Evolutionary conservation across 495 filamentous ascomycete species (phyloP), one percentile per base, ranked within the genome.

Genomic region (Daldinia loculata): DNA sequence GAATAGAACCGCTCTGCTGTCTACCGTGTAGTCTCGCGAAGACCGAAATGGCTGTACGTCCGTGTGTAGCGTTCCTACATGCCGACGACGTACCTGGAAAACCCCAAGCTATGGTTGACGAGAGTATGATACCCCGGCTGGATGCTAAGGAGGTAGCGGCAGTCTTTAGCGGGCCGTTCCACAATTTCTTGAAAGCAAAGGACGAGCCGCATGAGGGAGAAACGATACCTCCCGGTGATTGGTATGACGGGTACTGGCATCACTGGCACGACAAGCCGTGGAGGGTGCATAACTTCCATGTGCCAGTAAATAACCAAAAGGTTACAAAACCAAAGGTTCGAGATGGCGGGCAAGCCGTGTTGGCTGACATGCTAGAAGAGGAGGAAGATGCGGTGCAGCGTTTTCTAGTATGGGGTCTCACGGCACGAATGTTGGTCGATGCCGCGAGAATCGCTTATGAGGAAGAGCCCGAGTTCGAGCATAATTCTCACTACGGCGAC

Each of bases 351-450:
- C 72, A 77, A 45, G 77, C 71, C 0, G 74, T 76, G 14, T 64
- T 78, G 11, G 74, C 72, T 2, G 78, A 78, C 19, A 58, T 79
- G 17, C 61, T 56, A 1, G 74, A 58, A 1, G 75, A 70, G 0
- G 72, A 73, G n/a, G 79, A 79, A 74, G 79, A 83, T 22, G 76
- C 81, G 17, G 66, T 86, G 8, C 82, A 82, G 52, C 83, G 89
- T 17, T 94, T 93, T 76, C 87, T 91, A 22, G 92, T 98, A 6
- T 97, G 92, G 84, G 94, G 94, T 19, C 94, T 97, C 92, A 98
- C 94, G 52, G 94, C 92, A 7, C 82, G 93, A 41, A 95, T 97
- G 30, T 72, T 97, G 41, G 91, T 97, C 3, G 94, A 98, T 78
- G 89, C 90, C 3, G 93, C 94, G 9, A 85, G 92, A 48, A 82